phyloP scores from a whole-genome alignment of 139 green algal genomes.

The Gonium pectorale region DNA sequence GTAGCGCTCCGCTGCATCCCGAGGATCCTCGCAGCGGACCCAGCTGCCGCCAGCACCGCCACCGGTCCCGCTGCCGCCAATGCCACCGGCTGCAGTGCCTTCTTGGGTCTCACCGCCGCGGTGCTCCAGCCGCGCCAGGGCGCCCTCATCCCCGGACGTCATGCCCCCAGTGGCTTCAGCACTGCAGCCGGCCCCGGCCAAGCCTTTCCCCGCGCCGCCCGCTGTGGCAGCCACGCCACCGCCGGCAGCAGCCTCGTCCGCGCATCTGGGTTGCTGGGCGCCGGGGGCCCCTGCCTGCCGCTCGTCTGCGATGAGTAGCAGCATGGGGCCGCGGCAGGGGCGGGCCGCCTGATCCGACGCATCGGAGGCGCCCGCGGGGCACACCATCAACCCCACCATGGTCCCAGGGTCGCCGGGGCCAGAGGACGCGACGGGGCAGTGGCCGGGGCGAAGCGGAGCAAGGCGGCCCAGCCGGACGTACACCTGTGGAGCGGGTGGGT shows the following conservation, averaged over 20 bases:
- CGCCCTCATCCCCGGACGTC: not conserved
- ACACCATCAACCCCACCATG: not conserved
- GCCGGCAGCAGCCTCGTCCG: not conserved
- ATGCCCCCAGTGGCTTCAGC: too few species aligned
- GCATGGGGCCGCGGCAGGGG: not conserved
- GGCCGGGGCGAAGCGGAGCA: not conserved
- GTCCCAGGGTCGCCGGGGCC: not conserved
- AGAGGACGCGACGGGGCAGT: not conserved
- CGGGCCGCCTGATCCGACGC: not conserved
- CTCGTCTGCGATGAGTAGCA: not conserved
- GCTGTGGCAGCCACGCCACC: not conserved
- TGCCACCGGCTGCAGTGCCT: not conserved
- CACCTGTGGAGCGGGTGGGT: not conserved
- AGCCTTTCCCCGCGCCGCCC: too few species aligned
- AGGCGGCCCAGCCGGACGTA: not conserved
- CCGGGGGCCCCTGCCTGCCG: too few species aligned
- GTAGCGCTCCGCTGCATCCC: not conserved
- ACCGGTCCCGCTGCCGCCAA: not conserved
- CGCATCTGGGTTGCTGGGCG: not conserved
- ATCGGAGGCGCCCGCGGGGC: not conserved
- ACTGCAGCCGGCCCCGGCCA: too few species aligned
- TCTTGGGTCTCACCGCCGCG: too few species aligned
- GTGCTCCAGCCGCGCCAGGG: too few species aligned
- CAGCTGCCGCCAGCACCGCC: too few species aligned
- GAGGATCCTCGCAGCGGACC: not conserved